A percentile compares a stretch with the other conserved stretches of the same genome.
These are phyloP conservation scores for Phytophthora citricola DNA, from an alignment of 352 stramenopile genomes.

Conservation along the genomic window DNA sequence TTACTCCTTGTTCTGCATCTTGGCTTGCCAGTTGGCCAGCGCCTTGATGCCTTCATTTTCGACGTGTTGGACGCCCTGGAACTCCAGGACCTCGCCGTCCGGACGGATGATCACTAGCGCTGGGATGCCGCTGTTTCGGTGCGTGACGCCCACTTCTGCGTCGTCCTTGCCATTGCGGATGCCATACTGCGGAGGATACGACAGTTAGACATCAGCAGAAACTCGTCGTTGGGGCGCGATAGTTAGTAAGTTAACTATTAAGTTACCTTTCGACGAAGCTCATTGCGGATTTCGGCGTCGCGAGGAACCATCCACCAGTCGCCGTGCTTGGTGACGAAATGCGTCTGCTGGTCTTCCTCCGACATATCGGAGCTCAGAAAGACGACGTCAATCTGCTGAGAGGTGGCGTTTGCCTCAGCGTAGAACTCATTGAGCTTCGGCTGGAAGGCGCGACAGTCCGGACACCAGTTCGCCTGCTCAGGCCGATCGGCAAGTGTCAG, in stretches of 20 bases:
- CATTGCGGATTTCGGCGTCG: conserved; percentile 55
- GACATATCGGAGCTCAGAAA: conserved; percentile 75
- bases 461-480: conserved; percentile 81
- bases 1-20: conserved; percentile 9
- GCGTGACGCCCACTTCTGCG: conserved; percentile 53
- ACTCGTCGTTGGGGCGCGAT: conserved; percentile 4
- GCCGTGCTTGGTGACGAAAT: conserved; percentile 76
- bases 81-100: conserved; percentile 63
- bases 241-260: no score
- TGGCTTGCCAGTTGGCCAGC: conserved; percentile 43
- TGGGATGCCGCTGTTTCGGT: conserved; percentile 73
- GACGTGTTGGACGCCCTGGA: conserved; percentile 60
- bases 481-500: conserved; percentile 8
- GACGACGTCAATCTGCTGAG: conserved; percentile 63
- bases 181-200: conserved; percentile 44
- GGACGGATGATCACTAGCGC: conserved; percentile 66
- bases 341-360: conserved; percentile 53
- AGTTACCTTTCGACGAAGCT: conserved; percentile 74
- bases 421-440: conserved; percentile 76
- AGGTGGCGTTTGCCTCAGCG: conserved; percentile 53
- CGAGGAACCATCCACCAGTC: conserved; percentile 75
- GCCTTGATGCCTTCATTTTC: conserved; percentile 52
- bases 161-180: conserved; percentile 78
- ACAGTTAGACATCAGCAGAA: conserved; percentile 18
- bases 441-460: conserved; percentile 78